Evolutionary conservation across 2,329 filamentous ascomycete species (phyloP).

Genomic region (Stagonosporopsis vannaccii): DNA sequence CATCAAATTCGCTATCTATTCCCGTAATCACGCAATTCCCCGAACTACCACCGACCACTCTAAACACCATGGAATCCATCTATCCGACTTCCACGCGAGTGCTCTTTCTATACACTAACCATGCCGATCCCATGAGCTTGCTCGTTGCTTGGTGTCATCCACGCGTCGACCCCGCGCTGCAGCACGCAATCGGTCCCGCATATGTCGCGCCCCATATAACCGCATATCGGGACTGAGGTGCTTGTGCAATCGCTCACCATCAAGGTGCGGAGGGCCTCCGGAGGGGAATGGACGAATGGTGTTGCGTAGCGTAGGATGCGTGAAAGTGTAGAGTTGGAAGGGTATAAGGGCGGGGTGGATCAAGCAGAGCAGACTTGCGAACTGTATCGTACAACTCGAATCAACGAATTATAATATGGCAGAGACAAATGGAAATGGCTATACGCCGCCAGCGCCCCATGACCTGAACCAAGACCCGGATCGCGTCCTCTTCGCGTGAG

Average conservation of each 20-base stretch:
- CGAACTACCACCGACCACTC: slow-evolving; percentile 1
- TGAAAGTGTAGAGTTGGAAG: background rate
- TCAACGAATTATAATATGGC: background rate
- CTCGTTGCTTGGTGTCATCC: background rate
- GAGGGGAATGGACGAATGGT: background rate
- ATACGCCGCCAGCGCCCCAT: slow-evolving; percentile 38
- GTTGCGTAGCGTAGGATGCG: background rate
- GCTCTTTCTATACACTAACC: background rate
- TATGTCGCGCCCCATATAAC: slow-evolving; percentile 1
- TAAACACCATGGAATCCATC: background rate
- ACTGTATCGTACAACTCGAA: background rate
- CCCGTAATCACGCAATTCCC: slow-evolving; percentile 6
- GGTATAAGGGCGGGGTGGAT: background rate
- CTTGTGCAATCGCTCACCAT: slow-evolving; percentile 13
- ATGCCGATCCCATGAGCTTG: slow-evolving; percentile 2
- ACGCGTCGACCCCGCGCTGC: background rate
- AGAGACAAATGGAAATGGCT: slow-evolving; percentile 11
- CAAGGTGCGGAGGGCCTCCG: slow-evolving; percentile 1
- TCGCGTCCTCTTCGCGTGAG: slow-evolving; percentile 55
- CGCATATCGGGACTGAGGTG: background rate
- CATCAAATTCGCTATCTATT: background rate
- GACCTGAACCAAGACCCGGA: slow-evolving; percentile 54
- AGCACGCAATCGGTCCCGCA: slow-evolving; percentile 5
- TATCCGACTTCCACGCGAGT: background rate
- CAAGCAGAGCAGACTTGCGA: background rate